Evolutionary conservation across 148 eudicot species (phyloP).

Genomic region (Cornus suecica): DNA sequence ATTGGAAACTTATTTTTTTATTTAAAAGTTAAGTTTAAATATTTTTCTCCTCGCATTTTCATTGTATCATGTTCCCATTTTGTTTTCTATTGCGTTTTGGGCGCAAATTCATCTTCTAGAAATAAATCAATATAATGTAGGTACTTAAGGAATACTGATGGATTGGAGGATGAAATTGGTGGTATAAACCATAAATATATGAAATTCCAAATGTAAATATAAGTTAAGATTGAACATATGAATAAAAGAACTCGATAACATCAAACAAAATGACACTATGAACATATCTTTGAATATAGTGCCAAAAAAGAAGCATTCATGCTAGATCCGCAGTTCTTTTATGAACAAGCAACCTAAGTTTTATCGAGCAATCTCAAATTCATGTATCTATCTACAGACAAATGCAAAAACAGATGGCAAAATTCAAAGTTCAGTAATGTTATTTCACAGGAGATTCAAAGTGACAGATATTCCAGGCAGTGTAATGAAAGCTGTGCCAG

Average conservation of each 20-base stretch:
- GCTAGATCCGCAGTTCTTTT: background rate
- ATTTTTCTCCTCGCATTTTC: background rate
- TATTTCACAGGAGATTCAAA: conserved; percentile 40
- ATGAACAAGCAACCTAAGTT: background rate
- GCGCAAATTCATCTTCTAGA: background rate
- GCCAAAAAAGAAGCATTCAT: no score
- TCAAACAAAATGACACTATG: background rate
- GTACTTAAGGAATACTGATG: background rate
- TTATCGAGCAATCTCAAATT: background rate
- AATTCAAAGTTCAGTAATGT: background rate
- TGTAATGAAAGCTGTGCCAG: conserved; percentile 63
- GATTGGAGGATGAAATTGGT: background rate
- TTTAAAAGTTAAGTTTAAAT: background rate
- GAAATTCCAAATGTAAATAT: background rate
- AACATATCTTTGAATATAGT: background rate
- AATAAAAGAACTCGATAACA: background rate
- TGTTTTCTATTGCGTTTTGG: background rate
- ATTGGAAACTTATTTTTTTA: background rate
- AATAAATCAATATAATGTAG: no score
- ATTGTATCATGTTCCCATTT: background rate
- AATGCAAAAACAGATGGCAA: background rate
- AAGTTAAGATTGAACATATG: background rate
- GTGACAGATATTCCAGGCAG: conserved; percentile 54
- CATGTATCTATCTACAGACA: background rate
- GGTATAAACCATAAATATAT: background rate